These are phyloP conservation scores for Chaetomiaceae sp. DNA, from an alignment of 2,329 filamentous ascomycete genomes.

Conservation along the genomic window DNA sequence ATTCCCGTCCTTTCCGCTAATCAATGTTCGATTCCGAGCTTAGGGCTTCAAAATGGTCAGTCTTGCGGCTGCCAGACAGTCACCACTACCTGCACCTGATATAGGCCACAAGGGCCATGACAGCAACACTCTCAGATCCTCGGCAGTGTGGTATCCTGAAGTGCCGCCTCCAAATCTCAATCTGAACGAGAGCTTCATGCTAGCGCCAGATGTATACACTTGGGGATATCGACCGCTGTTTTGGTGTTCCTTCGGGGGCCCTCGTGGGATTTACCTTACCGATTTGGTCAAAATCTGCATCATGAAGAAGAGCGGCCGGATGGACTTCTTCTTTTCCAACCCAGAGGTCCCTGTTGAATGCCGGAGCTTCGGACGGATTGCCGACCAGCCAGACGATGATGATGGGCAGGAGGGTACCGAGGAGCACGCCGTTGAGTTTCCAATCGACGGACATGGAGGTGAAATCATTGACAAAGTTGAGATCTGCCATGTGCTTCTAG, in stretches of 20 bases:
- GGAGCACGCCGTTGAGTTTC: no score
- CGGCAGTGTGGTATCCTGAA: background rate
- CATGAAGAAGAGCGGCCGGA: no score
- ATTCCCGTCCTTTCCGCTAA: background rate
- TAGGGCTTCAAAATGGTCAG: slow-evolving; percentile 2
- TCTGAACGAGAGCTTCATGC: background rate
- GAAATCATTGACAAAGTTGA: no score
- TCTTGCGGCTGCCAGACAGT: background rate
- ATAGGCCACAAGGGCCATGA: background rate
- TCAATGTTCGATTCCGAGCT: background rate
- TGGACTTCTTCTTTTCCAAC: no score
- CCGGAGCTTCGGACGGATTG: no score
- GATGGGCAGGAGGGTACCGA: no score
- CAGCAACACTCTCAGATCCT: background rate
- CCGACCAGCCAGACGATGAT: no score
- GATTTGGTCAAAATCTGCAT: background rate
- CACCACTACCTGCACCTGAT: no score
- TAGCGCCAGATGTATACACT: background rate
- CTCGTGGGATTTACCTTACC: background rate
- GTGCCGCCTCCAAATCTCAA: background rate
- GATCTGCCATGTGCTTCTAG: no score
- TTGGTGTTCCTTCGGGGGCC: background rate
- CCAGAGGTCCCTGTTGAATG: no score
- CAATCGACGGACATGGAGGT: no score
- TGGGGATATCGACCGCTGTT: background rate